These are phyloP conservation scores for Lichtheimia corymbifera DNA, from an alignment of 371 early-diverging fungal genomes.

Conservation along the genomic window DNA sequence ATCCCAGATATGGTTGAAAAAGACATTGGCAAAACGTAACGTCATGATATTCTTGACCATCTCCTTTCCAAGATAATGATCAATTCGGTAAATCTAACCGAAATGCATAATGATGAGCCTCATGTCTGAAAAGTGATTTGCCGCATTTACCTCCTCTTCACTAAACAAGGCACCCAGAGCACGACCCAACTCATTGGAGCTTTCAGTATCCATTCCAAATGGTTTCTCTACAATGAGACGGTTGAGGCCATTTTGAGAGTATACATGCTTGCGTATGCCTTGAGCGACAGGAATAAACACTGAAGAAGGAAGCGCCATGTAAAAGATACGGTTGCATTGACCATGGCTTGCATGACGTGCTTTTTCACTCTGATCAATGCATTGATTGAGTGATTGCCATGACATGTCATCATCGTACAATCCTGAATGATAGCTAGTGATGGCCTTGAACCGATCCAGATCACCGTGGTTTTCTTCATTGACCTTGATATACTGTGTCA, in stretches of 20 bases:
- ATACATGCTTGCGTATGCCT: conserved; percentile 72
- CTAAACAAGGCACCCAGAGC: conserved; percentile 77
- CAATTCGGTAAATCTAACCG: conserved; percentile 91
- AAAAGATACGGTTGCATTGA: conserved; percentile 72
- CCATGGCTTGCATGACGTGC: conserved; percentile 23
- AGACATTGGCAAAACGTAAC: conserved; percentile 92
- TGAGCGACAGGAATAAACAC: conserved; percentile 87
- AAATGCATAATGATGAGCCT: too few relatives aligned
- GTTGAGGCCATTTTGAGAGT: conserved; percentile 65
- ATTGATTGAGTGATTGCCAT: conserved; percentile 67
- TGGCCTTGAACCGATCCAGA: conserved; percentile 71
- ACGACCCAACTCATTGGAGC: conserved; percentile 66
- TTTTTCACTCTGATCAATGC: conserved; percentile 57
- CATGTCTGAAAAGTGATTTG: neutral
- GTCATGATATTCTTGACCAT: conserved; percentile 98
- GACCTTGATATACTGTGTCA: conserved; percentile 78
- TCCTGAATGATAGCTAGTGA: conserved; percentile 86
- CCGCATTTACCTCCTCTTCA: conserved; percentile 72
- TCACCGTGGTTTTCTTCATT: conserved; percentile 22
- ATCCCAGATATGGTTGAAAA: conserved; percentile 93
- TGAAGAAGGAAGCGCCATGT: conserved; percentile 97
- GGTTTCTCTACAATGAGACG: conserved; percentile 97
- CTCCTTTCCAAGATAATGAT: conserved; percentile 98
- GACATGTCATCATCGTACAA: conserved; percentile 83
- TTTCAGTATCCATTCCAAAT: conserved; percentile 90